A percentile compares a stretch with the other conserved stretches of the same genome.
phyloP scores from a whole-genome alignment of 2,329 filamentous ascomycete species.

The Calonectria henricotiae region DNA sequence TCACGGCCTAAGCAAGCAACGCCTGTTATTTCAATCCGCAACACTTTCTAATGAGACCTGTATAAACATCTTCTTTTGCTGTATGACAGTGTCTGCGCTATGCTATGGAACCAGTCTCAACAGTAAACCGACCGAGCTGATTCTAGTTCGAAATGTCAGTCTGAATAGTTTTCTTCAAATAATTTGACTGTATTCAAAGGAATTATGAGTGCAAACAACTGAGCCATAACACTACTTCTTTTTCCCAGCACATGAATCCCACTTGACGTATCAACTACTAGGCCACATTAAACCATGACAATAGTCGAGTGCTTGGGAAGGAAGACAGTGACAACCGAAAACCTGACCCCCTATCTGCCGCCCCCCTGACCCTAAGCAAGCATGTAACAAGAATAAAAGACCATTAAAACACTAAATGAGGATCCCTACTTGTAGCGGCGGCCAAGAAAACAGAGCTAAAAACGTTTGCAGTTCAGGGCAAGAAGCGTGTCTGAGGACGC shows the following conservation, averaged over 20 bases:
- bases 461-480: background rate
- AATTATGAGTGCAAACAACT: background rate
- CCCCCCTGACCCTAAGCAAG: conserved; percentile 2
- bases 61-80: no score
- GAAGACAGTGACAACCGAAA: background rate
- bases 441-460: background rate
- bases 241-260: background rate
- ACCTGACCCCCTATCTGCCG: background rate
- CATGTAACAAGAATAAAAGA: background rate
- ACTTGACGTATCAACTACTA: background rate
- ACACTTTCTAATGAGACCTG: background rate
- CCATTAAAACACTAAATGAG: background rate
- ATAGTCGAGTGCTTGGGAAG: background rate
- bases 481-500: background rate
- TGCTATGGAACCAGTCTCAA: background rate
- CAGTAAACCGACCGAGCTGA: background rate
- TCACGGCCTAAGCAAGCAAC: background rate
- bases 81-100: no score
- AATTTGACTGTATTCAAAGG: background rate
- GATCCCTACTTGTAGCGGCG: background rate
- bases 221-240: background rate
- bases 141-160: background rate
- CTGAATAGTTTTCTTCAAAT: background rate
- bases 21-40: background rate
- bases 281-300: background rate